Percentiles rank a stretch among this genome's conserved stretches.
These are phyloP conservation scores for Phycomyces blakesleeanus DNA, from an alignment of 192 early-diverging fungal species.

Conservation along the genomic window DNA sequence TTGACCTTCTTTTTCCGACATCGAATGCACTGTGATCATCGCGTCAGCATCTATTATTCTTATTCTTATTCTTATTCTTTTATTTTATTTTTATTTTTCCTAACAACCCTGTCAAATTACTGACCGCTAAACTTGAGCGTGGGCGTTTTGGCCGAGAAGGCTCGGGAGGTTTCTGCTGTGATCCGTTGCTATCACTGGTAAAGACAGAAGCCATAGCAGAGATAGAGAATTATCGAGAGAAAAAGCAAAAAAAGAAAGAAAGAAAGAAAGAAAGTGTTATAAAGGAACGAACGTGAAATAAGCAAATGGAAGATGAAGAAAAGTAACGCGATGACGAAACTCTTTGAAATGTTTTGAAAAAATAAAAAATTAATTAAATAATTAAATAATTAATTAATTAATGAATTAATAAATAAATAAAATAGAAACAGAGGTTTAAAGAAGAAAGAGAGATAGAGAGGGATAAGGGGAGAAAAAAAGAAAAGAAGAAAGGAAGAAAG, in stretches of 20 bases:
- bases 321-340: too few species aligned
- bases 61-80: too few species aligned
- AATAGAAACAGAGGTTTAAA: not conserved
- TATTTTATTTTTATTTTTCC: not conserved
- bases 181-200: constrained; percentile 14
- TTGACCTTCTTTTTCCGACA: constrained; percentile 45
- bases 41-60: constrained; percentile 13
- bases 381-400: too few species aligned
- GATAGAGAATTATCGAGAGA: not conserved
- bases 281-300: not conserved
- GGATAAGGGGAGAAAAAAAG: constrained; percentile 4
- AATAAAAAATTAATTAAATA: too few species aligned
- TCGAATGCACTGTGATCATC: constrained; percentile 33
- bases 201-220: constrained; percentile 20
- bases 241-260: constrained; percentile 3
- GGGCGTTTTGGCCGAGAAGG: constrained; percentile 32
- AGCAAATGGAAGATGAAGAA: too few species aligned
- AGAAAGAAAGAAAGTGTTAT: not conserved
- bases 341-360: too few species aligned
- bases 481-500: constrained; percentile 4
- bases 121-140: constrained; percentile 38
- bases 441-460: constrained; percentile 6
- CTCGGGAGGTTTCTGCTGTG: constrained; percentile 24
- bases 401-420: too few species aligned
- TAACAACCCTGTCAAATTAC: not conserved